Evolutionary conservation across 2,329 filamentous ascomycete species (phyloP).

Genomic region (Fusarium sp.): DNA sequence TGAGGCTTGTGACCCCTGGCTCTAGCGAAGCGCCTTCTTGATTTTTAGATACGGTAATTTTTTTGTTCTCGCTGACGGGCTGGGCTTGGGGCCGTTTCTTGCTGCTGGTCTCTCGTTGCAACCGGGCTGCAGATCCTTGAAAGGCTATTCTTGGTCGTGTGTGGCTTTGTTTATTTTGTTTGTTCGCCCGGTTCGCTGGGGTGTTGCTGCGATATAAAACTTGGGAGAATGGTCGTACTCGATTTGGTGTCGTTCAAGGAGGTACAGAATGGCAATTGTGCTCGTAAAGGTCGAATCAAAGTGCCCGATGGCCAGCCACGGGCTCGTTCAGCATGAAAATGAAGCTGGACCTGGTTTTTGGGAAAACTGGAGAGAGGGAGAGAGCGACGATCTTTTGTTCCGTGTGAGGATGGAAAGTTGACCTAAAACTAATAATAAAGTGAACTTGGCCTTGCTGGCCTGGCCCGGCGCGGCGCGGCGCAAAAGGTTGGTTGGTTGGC

Average conservation of each 20-base stretch:
- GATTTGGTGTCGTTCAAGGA: conserved; percentile 14
- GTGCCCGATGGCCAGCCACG: conserved; percentile 43
- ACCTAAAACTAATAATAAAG: conserved; percentile 22
- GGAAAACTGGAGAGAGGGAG: conserved; percentile 39
- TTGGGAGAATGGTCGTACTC: conserved; percentile 21
- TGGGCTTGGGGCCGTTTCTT: conserved; percentile 28
- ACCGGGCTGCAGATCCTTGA: conserved; percentile 23
- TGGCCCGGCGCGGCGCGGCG: conserved; percentile 12
- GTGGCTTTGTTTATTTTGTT: conserved; percentile 12
- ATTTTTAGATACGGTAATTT: neutral
- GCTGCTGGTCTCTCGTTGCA: conserved; percentile 19
- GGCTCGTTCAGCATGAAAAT: conserved; percentile 37
- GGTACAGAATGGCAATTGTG: conserved; percentile 12
- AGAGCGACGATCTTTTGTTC: conserved; percentile 38
- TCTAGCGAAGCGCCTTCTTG: conserved; percentile 26
- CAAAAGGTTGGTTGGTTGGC: neutral
- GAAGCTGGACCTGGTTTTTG: conserved; percentile 15
- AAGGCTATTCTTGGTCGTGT: conserved; percentile 19
- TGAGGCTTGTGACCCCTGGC: conserved; percentile 39
- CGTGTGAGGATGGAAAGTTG: conserved; percentile 24
- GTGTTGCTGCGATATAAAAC: conserved; percentile 16
- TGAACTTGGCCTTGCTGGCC: conserved; percentile 11
- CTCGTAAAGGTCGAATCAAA: conserved; percentile 12
- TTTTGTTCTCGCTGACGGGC: conserved; percentile 26
- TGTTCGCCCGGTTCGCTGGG: conserved; percentile 15